Base-by-base conservation (phyloP, 176 grass and related monocot species). In the Avena insularis region DNA sequence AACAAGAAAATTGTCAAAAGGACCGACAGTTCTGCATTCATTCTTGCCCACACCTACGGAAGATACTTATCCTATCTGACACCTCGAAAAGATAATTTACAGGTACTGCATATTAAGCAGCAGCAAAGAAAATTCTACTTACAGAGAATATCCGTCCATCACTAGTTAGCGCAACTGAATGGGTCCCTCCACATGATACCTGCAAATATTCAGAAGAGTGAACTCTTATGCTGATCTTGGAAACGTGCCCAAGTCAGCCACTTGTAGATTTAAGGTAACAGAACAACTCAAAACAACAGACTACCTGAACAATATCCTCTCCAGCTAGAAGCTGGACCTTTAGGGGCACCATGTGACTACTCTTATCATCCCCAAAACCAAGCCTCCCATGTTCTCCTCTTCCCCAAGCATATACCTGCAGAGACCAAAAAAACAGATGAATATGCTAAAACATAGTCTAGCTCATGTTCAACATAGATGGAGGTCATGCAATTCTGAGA, bases 301-400 rank as follows among this genome's bases (percentile, higher is more conserved):
- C 82, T 86, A 96, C 97, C 97, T 96, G 90, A 90, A 96, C 69
- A 80, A 99, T 94, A 79, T 96, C 87, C 84, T 96, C 89, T 55
- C 90, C 89, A 59, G 81, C 85, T 68, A 96, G 77, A 71, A 93
- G 84, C 67, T 99, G 87, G 83, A 96, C 97, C 77, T 94, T 92
- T 68, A 87, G 89, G 50, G 97, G 97, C 78, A 99, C 97, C 97
- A 99, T 99, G 87, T 91, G 95, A 86, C 97, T 99, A 86, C 94
- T 99, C 85, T 99, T 99, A 77, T 99, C 94, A 91, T 99, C 97
- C 83, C 97, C 97, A 80, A 99, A 93, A 85, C 97, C 97, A 87
- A 99, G 94, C 79, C 97, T 94, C 14, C 97, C 97, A 78, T 99
- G 97, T 15, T 99, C 97, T 86, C 97, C 97, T 94, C 97, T 94